A percentile compares a stretch with the other conserved stretches of the same genome.
Conservation (phyloP, 345 rosid genomes). For the Melastoma malabathricum region DNA sequence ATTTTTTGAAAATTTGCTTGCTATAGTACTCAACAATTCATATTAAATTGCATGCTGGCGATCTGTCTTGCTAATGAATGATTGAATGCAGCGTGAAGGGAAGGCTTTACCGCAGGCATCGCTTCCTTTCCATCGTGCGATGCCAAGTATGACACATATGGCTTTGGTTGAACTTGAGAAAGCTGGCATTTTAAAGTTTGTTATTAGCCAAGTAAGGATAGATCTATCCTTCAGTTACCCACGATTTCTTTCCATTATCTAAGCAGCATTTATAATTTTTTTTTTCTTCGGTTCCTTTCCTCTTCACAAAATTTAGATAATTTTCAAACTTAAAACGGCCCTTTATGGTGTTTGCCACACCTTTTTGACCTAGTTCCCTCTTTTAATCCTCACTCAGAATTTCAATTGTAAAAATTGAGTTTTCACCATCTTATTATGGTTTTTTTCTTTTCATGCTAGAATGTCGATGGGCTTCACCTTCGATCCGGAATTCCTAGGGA, state of each 20-base stretch:
- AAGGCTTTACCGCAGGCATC: conserved; percentile 83
- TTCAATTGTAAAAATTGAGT: no score
- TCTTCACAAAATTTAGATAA: no score
- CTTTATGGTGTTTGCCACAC: no score
- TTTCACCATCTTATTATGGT: background rate
- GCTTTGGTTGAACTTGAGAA: conserved; percentile 86
- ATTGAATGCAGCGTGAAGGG: conserved; percentile 63
- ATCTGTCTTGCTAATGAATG: conserved; percentile 6
- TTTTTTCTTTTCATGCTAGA: conserved; percentile 27
- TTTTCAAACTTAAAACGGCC: no score
- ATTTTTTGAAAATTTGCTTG: no score
- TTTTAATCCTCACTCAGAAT: no score
- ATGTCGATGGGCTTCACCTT: conserved; percentile 93
- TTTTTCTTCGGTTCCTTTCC: no score
- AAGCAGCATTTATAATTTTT: background rate
- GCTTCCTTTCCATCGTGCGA: conserved; percentile 88
- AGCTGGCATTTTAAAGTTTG: conserved; percentile 72
- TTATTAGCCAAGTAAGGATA: conserved; percentile 70
- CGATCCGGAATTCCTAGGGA: conserved; percentile 98
- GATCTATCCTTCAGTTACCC: background rate
- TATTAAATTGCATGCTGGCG: no score
- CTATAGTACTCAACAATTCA: no score
- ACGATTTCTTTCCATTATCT: conserved; percentile 1
- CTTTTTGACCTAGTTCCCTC: no score
- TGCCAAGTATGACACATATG: conserved; percentile 97